Evolutionary conservation across 2,329 filamentous ascomycete species (phyloP).

Genomic region (Ceratocystis eucalypticola): DNA sequence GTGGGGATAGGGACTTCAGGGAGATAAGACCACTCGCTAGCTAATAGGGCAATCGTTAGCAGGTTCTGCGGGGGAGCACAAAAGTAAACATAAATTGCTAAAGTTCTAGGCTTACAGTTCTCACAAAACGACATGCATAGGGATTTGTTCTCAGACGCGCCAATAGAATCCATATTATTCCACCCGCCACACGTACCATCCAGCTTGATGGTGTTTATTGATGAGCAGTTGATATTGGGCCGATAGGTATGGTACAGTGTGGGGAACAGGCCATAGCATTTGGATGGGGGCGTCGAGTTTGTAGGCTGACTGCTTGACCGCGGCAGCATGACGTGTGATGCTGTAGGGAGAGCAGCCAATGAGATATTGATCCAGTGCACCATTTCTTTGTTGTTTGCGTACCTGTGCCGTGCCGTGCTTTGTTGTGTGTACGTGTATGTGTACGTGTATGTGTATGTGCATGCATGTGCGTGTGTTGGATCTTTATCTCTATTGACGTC

Average conservation of each 20-base stretch:
- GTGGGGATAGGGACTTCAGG: conserved; percentile 14
- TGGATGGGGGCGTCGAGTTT: neutral
- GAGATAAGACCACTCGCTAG: conserved; percentile 15
- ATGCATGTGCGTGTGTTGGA: too few species aligned
- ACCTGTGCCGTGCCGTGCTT: too few species aligned
- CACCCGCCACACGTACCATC: conserved; percentile 13
- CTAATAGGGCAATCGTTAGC: neutral
- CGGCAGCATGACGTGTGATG: neutral
- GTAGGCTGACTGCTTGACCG: neutral
- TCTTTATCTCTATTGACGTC: too few species aligned
- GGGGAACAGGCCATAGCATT: conserved; percentile 7
- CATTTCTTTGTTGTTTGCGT: neutral
- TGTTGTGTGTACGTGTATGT: neutral
- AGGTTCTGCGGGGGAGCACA: neutral
- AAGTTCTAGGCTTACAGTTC: neutral
- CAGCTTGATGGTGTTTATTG: conserved; percentile 1
- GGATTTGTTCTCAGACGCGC: neutral
- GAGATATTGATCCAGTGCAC: neutral
- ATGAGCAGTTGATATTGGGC: conserved; percentile 5
- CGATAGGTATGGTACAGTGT: conserved; percentile 9
- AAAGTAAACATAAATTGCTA: too few species aligned
- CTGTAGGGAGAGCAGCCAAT: neutral
- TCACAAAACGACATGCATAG: conserved; percentile 15
- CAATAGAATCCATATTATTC: neutral
- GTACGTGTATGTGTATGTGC: neutral